These are phyloP conservation scores for Spathaspora hagerdaliae DNA, from an alignment of 805 yeast species.

Conservation along the genomic window DNA sequence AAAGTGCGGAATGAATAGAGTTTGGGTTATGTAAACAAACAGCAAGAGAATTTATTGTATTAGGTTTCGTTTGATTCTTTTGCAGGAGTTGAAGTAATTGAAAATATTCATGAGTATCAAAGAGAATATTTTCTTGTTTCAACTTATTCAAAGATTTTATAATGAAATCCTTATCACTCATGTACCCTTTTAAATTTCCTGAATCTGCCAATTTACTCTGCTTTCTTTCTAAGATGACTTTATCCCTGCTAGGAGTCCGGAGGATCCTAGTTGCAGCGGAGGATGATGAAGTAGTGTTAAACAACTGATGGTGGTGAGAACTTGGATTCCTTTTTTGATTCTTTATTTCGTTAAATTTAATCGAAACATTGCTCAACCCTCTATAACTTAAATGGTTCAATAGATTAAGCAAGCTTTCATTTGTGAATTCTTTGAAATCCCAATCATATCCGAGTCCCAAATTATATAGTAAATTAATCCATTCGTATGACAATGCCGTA, in stretches of 20 bases:
- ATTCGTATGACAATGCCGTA: conserved; percentile 38
- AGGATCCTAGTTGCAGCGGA: too few species aligned
- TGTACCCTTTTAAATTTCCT: not conserved
- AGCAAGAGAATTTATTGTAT: conserved; percentile 1
- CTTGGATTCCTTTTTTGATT: conserved; percentile 8
- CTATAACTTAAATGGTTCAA: conserved; percentile 36
- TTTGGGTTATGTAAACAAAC: conserved; percentile 17
- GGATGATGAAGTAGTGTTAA: not conserved
- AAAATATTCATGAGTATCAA: conserved; percentile 14
- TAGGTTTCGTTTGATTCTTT: not conserved
- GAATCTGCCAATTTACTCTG: conserved; percentile 2
- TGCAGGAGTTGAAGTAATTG: conserved; percentile 6
- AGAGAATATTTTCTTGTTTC: conserved; percentile 16
- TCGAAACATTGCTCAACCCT: conserved; percentile 31
- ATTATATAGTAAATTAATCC: conserved; percentile 47
- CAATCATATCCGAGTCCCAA: conserved; percentile 48
- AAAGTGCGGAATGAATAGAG: conserved; percentile 29
- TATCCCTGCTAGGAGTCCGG: not conserved
- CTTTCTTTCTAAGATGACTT: not conserved
- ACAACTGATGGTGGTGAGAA: not conserved
- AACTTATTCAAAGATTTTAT: conserved; percentile 13
- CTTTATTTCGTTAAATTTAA: conserved; percentile 28
- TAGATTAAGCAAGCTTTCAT: conserved; percentile 35
- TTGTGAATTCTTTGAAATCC: conserved; percentile 35
- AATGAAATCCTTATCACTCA: conserved; percentile 11